Conservation (phyloP, 2,329 filamentous ascomycete genomes). For the Pyrenophora graminea region DNA sequence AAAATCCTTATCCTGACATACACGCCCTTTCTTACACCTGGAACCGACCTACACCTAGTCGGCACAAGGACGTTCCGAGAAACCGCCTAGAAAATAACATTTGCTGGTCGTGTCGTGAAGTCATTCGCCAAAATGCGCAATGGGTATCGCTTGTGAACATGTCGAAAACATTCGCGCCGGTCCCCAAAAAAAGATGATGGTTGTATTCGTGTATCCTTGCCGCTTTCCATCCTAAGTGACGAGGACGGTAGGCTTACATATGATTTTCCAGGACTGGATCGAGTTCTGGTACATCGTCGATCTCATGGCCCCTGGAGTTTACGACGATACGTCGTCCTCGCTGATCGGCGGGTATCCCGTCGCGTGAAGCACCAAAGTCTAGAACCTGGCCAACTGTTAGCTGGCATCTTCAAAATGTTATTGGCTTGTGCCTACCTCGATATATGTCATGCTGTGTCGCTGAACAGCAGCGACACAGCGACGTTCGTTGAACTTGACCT, state of each 20-base stretch:
- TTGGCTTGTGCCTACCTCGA: conserved; percentile 65
- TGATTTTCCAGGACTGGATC: conserved; percentile 38
- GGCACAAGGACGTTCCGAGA: conserved; percentile 4
- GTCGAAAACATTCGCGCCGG: conserved; percentile 27
- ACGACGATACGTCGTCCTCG: conserved; percentile 75
- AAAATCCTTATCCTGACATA: conserved; percentile 13
- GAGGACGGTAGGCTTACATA: conserved; percentile 11
- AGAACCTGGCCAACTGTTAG: conserved; percentile 70
- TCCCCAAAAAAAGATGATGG: conserved; percentile 7
- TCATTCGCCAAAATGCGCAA: conserved; percentile 23
- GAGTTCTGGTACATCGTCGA: conserved; percentile 41
- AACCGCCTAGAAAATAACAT: conserved; percentile 10
- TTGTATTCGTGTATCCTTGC: conserved; percentile 2
- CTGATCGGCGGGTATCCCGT: conserved; percentile 77
- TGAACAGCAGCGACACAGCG: conserved; percentile 96
- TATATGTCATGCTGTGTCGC: conserved; percentile 87
- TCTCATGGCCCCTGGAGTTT: conserved; percentile 46
- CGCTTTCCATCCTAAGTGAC: not conserved
- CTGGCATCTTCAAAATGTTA: too few species aligned
- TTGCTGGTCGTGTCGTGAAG: conserved; percentile 17
- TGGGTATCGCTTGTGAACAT: conserved; percentile 41
- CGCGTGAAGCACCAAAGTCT: conserved; percentile 92
- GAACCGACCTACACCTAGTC: conserved; percentile 4
- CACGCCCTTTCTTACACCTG: conserved; percentile 17
- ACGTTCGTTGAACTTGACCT: conserved; percentile 95